These are phyloP conservation scores for Trichosporon sp. DNA, from an alignment of 1,284 basidiomycete species.

Conservation along the genomic window DNA sequence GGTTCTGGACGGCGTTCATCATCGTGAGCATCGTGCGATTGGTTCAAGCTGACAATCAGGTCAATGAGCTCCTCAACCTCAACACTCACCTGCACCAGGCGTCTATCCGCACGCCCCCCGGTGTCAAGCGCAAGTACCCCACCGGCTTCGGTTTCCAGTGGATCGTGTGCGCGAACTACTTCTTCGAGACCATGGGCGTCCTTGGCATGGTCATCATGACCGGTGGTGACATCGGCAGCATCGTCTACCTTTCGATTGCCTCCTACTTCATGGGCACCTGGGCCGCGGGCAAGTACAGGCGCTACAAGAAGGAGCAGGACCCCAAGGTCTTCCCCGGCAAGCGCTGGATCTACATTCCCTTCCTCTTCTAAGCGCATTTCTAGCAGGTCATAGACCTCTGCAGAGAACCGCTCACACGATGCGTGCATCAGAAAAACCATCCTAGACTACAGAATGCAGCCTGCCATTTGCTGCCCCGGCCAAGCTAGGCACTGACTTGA, in stretches of 20 bases:
- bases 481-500: no score
- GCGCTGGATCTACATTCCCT: slow-evolving; percentile 40
- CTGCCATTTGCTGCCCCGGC: no score
- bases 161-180: slow-evolving; percentile 90
- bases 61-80: slow-evolving; percentile 81
- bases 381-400: no score
- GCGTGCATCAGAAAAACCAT: background rate
- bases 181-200: slow-evolving; percentile 84
- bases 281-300: slow-evolving; percentile 86
- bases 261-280: slow-evolving; percentile 74
- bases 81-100: slow-evolving; percentile 76
- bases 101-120: slow-evolving; percentile 72
- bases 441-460: background rate
- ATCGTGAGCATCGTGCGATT: slow-evolving; percentile 55
- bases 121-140: slow-evolving; percentile 76
- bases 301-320: slow-evolving; percentile 91
- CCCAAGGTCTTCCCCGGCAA: slow-evolving; percentile 53
- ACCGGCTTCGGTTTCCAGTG: slow-evolving; percentile 70
- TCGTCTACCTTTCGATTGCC: slow-evolving; percentile 65
- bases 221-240: slow-evolving; percentile 60
- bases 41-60: slow-evolving; percentile 52
- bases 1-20: slow-evolving; percentile 64
- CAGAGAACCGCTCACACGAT: background rate
- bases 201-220: slow-evolving; percentile 69
- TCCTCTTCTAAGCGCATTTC: slow-evolving; percentile 24